Evolutionary conservation across 2,329 filamentous ascomycete genomes (phyloP), one percentile per base, ranked within the genome.

Genomic region (Helicocarpus griseus): DNA sequence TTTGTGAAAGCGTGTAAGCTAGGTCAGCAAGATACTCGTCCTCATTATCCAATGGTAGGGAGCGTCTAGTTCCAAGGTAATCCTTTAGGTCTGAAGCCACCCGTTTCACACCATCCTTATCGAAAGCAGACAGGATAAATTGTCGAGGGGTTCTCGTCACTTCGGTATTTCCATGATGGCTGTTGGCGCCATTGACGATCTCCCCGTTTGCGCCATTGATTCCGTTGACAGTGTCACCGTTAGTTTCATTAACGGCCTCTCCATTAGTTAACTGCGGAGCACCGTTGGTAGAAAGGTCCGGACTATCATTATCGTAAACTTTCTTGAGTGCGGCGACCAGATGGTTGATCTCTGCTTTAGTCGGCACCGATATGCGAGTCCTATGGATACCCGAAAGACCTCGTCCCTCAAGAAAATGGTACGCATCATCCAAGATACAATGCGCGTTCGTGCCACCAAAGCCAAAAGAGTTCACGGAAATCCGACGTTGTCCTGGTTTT

Each of bases 381-480:
- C 33, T 53, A 28, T 56, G 54, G 22, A 44, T 31, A 4, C 54
- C 53, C 1, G 31, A n/a, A 5, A 54, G 26, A 13, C 39, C 50
- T n/a, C n/a, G 41, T 4, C 33, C 46, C 24, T 49, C 39, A 2
- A 56, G 19, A 48, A 48, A 54, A 5, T 24, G 48, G 35, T 31
- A 46, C n/a, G 48, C 54, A 36, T 54, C 52, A 24, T 61, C 65
- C 39, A 61, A 49, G 59, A 57, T 58, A 44, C 39, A 58, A 58
- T 55, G 61, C 44, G 50, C 62, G 52, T 63, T 67, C 53, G 55
- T 56, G 13, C 62, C 61, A 22, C 60, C 61, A 44, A 65, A 64
- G 1, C 67, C 66, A 48, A 68, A 68, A 0, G 55, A 61, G 49
- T 66, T 69, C 19, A 69, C 56, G 35, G 63, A 65, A 7, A 63